phyloP scores from a whole-genome alignment of 805 yeast species.

The Candida sphagnicola region DNA sequence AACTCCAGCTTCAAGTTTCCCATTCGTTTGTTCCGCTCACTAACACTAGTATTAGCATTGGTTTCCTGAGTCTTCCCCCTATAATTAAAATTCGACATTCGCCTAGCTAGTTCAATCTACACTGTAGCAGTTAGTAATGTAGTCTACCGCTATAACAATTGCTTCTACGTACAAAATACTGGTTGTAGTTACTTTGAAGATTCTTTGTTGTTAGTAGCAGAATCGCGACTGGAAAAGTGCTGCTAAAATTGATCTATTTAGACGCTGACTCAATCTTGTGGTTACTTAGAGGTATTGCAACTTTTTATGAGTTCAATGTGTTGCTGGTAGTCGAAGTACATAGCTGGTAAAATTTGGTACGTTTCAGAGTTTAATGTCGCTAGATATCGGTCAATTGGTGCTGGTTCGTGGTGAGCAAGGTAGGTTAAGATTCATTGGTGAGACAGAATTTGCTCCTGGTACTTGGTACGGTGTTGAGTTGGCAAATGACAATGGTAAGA shows the following conservation, averaged over 20 bases:
- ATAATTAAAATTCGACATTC: conserved; percentile 1
- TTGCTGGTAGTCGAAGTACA: neutral
- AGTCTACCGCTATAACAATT: too few species aligned
- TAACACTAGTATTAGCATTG: conserved; percentile 1
- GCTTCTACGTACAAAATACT: too few species aligned
- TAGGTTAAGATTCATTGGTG: conserved; percentile 46
- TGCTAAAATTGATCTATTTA: neutral
- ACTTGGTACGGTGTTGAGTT: conserved; percentile 50
- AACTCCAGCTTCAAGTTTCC: conserved; percentile 60
- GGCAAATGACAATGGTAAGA: conserved; percentile 39
- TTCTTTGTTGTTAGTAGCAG: too few species aligned
- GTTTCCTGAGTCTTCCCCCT: conserved; percentile 1
- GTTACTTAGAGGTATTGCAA: neutral
- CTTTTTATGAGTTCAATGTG: neutral
- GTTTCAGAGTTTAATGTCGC: conserved; percentile 2
- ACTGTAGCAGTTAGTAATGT: too few species aligned
- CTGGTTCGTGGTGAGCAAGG: conserved; percentile 40
- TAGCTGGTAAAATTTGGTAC: neutral
- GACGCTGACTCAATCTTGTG: neutral
- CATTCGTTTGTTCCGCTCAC: conserved; percentile 11
- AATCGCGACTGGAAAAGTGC: neutral
- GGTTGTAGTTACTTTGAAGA: too few species aligned
- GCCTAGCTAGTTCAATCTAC: too few species aligned
- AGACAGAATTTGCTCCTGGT: conserved; percentile 57
- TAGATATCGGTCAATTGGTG: conserved; percentile 28